Evolutionary conservation across 441 rosid species (phyloP), one percentile per base, ranked within the genome.

Genomic region (Euphorbia corollata): DNA sequence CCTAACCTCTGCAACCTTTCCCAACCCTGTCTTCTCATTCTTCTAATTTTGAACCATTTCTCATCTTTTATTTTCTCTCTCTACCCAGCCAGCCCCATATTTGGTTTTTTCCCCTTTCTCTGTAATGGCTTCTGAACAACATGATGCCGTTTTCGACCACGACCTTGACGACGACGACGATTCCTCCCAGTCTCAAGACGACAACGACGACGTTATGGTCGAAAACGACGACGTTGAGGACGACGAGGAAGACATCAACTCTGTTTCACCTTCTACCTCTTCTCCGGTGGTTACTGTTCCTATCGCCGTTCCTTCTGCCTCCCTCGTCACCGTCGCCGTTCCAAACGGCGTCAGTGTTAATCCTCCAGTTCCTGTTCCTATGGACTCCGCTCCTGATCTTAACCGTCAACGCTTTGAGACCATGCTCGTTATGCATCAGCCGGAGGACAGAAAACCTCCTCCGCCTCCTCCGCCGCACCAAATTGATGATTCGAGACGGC

Each of bases 401-500:
- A 87, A 81, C 63, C 85, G 90, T 20, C 89, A 70, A 9, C 86
- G 85, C 61, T 38, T 79, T 6, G 83, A 78, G 19, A 24, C 67
- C 11, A 36, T 47, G 19, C 64, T 74, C 68, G 70, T 57, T 56
- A 8, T 39, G 24, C 70, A 57, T 8, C 62, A 41, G 18, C 64
- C 24, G 27, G 79, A 75, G 53, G 87, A 80, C 43, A 82, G 78
- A 62, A 83, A 78, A 61, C 77, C 78, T 16, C 20, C 7, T 12
- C 51, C n/a, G n/a, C 51, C 18, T 1, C 51, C 51, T 45, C 51
- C 51, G 59, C 87, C 81, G 8, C 85, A 61, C 55, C 87, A 59
- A 36, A 64, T 84, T 61, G 97, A 90, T 56, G 96, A 89, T 41
- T 85, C 97, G 6, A 69, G 97, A 36, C 85, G 89, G 8, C 80